Conservation (phyloP, 2,329 filamentous ascomycete species). For the Cryphonectria japonica region DNA sequence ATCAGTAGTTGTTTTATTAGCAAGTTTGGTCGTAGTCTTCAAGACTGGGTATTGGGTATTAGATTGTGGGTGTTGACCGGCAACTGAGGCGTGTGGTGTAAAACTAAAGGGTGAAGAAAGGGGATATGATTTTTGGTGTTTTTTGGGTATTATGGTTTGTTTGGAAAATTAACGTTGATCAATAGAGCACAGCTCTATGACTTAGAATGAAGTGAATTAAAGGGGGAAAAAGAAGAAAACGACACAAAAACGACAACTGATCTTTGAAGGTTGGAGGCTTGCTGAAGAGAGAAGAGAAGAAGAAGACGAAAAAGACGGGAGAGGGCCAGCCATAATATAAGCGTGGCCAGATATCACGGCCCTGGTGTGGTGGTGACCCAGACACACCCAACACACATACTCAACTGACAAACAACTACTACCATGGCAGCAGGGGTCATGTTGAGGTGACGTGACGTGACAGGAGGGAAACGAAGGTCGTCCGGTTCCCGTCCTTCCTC, state of each 20-base stretch:
- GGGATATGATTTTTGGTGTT: constrained; percentile 35
- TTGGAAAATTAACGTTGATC: constrained; percentile 32
- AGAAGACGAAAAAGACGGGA: constrained; percentile 42
- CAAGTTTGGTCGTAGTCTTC: constrained; percentile 39
- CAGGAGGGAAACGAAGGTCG: constrained; percentile 2
- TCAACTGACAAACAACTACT: not conserved
- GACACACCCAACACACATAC: constrained; percentile 15
- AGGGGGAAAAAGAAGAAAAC: constrained; percentile 43
- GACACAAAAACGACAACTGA: constrained; percentile 51
- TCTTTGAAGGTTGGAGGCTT: constrained; percentile 63
- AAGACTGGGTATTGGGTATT: constrained; percentile 40
- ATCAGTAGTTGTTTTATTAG: constrained; percentile 55
- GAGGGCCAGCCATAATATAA: constrained; percentile 46
- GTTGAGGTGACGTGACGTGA: constrained; percentile 28
- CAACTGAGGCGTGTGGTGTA: constrained; percentile 47
- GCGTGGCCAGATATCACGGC: constrained; percentile 40
- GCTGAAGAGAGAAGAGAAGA: constrained; percentile 60
- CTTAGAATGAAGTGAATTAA: constrained; percentile 32
- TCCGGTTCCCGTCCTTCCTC: not conserved
- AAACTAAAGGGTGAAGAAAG: constrained; percentile 13
- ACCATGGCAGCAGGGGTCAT: constrained; percentile 15
- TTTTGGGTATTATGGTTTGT: constrained; percentile 18
- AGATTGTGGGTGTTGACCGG: constrained; percentile 49
- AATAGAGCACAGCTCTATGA: constrained; percentile 44
- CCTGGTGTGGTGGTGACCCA: constrained; percentile 34